Base-by-base conservation (phyloP, 1,284 basidiomycete species). In the Neonothopanus nambi region DNA sequence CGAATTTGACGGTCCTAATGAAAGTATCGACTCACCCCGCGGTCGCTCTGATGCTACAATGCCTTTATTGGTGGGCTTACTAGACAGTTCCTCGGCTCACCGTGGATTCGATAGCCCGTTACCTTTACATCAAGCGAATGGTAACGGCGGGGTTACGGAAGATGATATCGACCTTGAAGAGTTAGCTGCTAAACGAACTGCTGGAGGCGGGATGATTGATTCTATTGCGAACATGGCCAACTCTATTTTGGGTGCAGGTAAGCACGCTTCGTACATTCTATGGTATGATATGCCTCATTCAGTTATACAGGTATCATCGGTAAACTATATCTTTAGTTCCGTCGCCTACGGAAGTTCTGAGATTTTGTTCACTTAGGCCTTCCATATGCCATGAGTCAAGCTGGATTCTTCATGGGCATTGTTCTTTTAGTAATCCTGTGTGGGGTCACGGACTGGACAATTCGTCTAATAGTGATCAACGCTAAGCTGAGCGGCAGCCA, bases 161-260 rank as follows among this genome's bases (percentile, higher is more conserved):
- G 30, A 33, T 33, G 66, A 78, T 8, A 63, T 84, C 11, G 82
- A 89, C 64, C 67, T 91, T 51, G 85, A 88, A 33, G 84, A 84
- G 57, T 68, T 91, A 24, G 82, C 82, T 23, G 77, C 80, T 37
- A 89, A 88, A 65, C 76, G 78, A 44, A 77, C 74, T 53, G 79
- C 85, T 2, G 92, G 92, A 21, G 93, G 93, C 24, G 87, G 87
- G 0, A 73, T 95, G 70, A 47, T 94, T 2, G 90, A 93, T 62
- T 93, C 90, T 6, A 82, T 95, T 48, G 91, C 91, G 20, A 95
- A 95, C 64, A 95, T 95, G 93, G 93, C 94, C 26, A 99, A 99
- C 69, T 95, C 93, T 5, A 98, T 99, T 49, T 76, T 99, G 21
- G 96, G 96, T 39, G 96, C 96, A 65, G 93, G 93, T 90, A 23